A percentile compares a stretch with the other conserved stretches of the same genome.
Evolutionary conservation across 2,329 filamentous ascomycete species (phyloP).

Genomic region (Hypoxylon sp.): DNA sequence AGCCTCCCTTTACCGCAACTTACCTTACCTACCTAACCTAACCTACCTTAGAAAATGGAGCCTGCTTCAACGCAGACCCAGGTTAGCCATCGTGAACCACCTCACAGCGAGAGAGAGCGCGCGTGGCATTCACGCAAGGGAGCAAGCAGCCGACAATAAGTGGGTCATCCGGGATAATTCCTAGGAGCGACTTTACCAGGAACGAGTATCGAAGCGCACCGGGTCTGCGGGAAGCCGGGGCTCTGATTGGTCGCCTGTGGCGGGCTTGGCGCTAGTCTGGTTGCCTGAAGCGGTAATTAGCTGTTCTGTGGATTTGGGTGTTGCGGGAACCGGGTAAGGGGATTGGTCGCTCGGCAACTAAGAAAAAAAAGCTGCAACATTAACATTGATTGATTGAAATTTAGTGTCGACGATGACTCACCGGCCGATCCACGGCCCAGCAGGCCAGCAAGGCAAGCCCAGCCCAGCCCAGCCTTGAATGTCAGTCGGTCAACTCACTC

Average conservation of each 20-base stretch:
- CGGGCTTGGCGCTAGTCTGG: conserved; percentile 28
- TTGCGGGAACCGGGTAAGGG: background rate
- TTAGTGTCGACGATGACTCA: conserved; percentile 40
- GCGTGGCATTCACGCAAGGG: conserved; percentile 36
- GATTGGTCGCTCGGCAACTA: conserved; percentile 32
- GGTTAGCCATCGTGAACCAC: conserved; percentile 26
- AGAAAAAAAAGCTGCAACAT: conserved; percentile 8
- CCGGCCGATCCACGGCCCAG: conserved; percentile 32
- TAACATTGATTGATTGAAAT: background rate
- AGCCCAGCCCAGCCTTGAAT: background rate
- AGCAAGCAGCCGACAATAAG: conserved; percentile 18
- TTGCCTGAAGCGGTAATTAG: conserved; percentile 43
- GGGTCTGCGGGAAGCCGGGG: background rate
- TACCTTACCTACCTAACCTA: conserved; percentile 5
- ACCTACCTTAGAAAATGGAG: background rate
- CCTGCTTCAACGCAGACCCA: background rate
- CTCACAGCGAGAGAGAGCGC: conserved; percentile 10
- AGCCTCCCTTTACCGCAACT: background rate
- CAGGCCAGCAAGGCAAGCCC: background rate
- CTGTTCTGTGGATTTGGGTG: conserved; percentile 19
- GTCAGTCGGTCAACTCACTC: background rate
- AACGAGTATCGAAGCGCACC: background rate
- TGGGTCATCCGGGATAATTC: background rate
- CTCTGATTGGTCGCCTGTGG: conserved; percentile 15
- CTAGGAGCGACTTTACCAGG: conserved; percentile 7